phyloP scores from a whole-genome alignment of 1,284 basidiomycete species.

The Leccinum fallax region DNA sequence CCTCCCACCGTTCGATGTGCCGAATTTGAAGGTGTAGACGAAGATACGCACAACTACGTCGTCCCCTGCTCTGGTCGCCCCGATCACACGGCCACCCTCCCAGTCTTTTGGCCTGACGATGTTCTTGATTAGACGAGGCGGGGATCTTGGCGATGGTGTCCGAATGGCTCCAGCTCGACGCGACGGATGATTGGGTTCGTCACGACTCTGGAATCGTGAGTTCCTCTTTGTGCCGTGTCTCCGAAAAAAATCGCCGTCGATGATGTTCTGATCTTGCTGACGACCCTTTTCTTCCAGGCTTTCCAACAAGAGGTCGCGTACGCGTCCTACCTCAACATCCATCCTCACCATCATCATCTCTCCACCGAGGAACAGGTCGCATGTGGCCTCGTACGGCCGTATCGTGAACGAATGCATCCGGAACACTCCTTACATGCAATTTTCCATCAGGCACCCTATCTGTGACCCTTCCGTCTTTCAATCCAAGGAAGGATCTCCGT shows the following conservation, averaged over 20 bases:
- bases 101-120: slow-evolving; percentile 21
- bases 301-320: slow-evolving; percentile 93
- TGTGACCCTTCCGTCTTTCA: slow-evolving; percentile 72
- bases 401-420: slow-evolving; percentile 81
- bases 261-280: slow-evolving; percentile 5
- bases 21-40: too few relatives aligned
- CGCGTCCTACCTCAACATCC: slow-evolving; percentile 88
- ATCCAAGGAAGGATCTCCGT: slow-evolving; percentile 30
- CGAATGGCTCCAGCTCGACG: slow-evolving; percentile 96
- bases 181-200: slow-evolving; percentile 90
- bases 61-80: too few relatives aligned
- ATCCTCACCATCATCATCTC: slow-evolving; percentile 87
- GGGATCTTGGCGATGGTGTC: slow-evolving; percentile 78
- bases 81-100: too few relatives aligned
- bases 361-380: slow-evolving; percentile 83
- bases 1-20: too few relatives aligned
- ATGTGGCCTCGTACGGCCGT: slow-evolving; percentile 91
- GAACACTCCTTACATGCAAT: slow-evolving; percentile 67
- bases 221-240: slow-evolving; percentile 29
- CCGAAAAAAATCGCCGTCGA: slow-evolving; percentile 15
- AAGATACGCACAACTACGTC: too few relatives aligned
- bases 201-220: slow-evolving; percentile 94
- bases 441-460: slow-evolving; percentile 84
- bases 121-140: slow-evolving; percentile 70
- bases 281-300: slow-evolving; percentile 55